Evolutionary conservation across 2,329 filamentous ascomycete species (phyloP).

Genomic region (Monilinia aucupariae): DNA sequence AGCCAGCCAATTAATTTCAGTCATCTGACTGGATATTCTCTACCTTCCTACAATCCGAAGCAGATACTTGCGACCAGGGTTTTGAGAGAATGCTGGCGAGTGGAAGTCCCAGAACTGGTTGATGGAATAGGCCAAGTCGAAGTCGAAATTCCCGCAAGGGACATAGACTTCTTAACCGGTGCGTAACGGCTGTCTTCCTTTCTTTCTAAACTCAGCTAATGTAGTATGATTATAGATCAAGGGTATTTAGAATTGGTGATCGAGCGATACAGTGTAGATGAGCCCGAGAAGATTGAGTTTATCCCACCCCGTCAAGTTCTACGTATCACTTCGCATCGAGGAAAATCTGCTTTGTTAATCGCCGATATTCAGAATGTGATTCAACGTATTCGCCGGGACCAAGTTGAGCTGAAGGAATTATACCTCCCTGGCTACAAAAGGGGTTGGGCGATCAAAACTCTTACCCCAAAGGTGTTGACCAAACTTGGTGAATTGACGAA

Average conservation of each 20-base stretch:
- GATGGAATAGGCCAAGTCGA: slow-evolving; percentile 33
- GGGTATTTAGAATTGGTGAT: slow-evolving; percentile 27
- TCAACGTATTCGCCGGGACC: slow-evolving; percentile 20
- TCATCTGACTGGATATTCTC: slow-evolving; percentile 28
- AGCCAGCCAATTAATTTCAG: slow-evolving; percentile 26
- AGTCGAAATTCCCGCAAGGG: slow-evolving; percentile 24
- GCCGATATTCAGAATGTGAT: slow-evolving; percentile 25
- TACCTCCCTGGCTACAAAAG: slow-evolving; percentile 19
- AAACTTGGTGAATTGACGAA: slow-evolving; percentile 30
- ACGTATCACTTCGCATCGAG: slow-evolving; percentile 29
- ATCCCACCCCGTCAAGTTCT: slow-evolving; percentile 27
- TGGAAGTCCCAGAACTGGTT: slow-evolving; percentile 31
- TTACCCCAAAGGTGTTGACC: slow-evolving; percentile 21
- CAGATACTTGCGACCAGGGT: slow-evolving; percentile 29
- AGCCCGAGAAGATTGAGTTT: slow-evolving; percentile 31
- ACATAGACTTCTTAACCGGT: slow-evolving; percentile 33
- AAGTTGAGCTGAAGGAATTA: slow-evolving; percentile 21
- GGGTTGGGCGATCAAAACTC: slow-evolving; percentile 17
- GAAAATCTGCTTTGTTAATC: slow-evolving; percentile 26
- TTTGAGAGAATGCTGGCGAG: slow-evolving; percentile 32
- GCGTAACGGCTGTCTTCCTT: slow-evolving; percentile 14
- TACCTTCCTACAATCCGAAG: slow-evolving; percentile 30
- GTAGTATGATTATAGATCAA: slow-evolving; percentile 20
- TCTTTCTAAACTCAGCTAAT: slow-evolving; percentile 5
- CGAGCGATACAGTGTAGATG: slow-evolving; percentile 20